A percentile compares a stretch with the other conserved stretches of the same genome.
These are phyloP conservation scores for Stagonosporopsis cucurbitacearum DNA, from an alignment of 2,329 filamentous ascomycete species.

Conservation along the genomic window DNA sequence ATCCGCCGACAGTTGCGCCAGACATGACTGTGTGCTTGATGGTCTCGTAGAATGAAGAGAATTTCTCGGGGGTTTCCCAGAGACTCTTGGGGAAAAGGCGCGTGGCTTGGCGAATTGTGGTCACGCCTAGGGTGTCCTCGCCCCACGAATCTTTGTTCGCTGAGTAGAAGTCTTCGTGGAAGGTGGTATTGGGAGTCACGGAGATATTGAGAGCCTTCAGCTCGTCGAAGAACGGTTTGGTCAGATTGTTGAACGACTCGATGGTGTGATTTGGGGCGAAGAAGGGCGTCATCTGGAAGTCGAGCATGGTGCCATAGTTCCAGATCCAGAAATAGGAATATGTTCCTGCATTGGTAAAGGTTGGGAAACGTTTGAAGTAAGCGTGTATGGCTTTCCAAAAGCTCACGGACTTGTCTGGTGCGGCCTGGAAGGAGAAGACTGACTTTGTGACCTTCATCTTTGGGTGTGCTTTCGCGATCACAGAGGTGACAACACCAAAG, in stretches of 20 bases:
- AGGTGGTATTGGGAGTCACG: slow-evolving; percentile 11
- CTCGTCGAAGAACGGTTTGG: slow-evolving; percentile 21
- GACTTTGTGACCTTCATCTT: slow-evolving; percentile 28
- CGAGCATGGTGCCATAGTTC: slow-evolving; percentile 12
- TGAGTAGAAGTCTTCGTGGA: slow-evolving; percentile 21
- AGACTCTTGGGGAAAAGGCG: slow-evolving; percentile 29
- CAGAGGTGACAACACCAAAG: slow-evolving; percentile 28
- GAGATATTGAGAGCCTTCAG: slow-evolving; percentile 20
- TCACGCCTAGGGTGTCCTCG: slow-evolving; percentile 19
- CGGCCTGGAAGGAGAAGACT: slow-evolving; percentile 35
- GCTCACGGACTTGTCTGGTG: slow-evolving; percentile 19
- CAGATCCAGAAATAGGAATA: slow-evolving; percentile 31
- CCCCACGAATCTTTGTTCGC: slow-evolving; percentile 28
- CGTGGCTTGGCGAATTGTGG: slow-evolving; percentile 19
- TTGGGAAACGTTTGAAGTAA: slow-evolving; percentile 23
- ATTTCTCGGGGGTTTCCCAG: slow-evolving; percentile 25
- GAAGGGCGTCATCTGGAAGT: slow-evolving; percentile 27
- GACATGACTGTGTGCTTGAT: slow-evolving; percentile 19
- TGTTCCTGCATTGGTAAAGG: slow-evolving; percentile 22
- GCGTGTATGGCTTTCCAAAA: slow-evolving; percentile 30
- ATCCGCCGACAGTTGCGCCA: slow-evolving; percentile 31
- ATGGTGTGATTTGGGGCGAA: slow-evolving; percentile 21
- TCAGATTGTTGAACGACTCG: slow-evolving; percentile 10
- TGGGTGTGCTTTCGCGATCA: slow-evolving; percentile 27
- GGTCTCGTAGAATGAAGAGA: slow-evolving; percentile 18